Percentiles rank a stretch among this genome's conserved stretches.
Conservation (phyloP, 2,329 filamentous ascomycete genomes). For the Botrytis paeoniae region DNA sequence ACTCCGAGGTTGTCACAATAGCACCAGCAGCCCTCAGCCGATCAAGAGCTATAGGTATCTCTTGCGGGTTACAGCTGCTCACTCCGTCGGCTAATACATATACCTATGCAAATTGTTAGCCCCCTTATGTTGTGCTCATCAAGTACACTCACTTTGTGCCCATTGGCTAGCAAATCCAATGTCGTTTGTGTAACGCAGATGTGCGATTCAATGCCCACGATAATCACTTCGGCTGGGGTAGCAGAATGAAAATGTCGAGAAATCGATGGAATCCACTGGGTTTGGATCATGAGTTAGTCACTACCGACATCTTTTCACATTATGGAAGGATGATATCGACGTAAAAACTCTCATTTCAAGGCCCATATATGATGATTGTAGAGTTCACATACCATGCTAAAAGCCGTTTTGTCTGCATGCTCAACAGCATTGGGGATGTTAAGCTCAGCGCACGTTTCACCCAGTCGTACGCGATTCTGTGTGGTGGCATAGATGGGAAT, state of each 20-base stretch:
- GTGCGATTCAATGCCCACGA: conserved; percentile 90
- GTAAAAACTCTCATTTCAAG: not conserved
- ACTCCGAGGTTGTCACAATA: conserved; percentile 81
- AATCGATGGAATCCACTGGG: conserved; percentile 62
- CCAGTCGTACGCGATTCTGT: conserved; percentile 75
- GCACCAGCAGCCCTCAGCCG: conserved; percentile 74
- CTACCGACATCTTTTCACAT: not conserved
- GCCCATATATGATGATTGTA: not conserved
- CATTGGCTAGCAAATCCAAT: conserved; percentile 70
- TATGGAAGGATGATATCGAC: not conserved
- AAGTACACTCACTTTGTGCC: conserved; percentile 60
- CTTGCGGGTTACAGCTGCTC: conserved; percentile 78
- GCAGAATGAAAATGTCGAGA: conserved; percentile 41
- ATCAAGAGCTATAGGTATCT: conserved; percentile 75
- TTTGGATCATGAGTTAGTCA: not conserved
- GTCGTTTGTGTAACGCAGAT: conserved; percentile 94
- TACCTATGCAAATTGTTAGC: not conserved
- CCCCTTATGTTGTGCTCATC: not conserved
- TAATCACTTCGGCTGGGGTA: conserved; percentile 58
- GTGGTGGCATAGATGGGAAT: conserved; percentile 86
- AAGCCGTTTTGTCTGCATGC: conserved; percentile 80
- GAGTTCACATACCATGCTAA: conserved; percentile 63
- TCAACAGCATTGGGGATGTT: conserved; percentile 49
- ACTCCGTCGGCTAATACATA: conserved; percentile 89
- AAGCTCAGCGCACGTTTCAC: conserved; percentile 74